A percentile compares a stretch with the other conserved stretches of the same genome.
Evolutionary conservation across 1,284 basidiomycete species (phyloP).

Genomic region (Fomitopsis betulina): DNA sequence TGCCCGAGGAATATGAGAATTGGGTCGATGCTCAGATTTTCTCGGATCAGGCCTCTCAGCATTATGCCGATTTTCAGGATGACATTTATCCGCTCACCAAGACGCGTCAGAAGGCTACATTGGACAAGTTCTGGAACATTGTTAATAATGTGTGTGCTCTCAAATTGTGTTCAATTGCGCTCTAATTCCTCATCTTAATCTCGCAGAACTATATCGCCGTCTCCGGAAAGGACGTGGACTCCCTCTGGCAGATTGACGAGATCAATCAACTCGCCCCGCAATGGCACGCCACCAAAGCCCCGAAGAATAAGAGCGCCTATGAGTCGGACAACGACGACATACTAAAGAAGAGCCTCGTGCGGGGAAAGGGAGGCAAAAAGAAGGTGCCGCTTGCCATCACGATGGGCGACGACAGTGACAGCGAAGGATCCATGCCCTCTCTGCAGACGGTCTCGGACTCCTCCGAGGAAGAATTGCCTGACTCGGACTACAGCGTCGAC

Average conservation of each 20-base stretch:
- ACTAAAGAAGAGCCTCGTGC: slow-evolving; percentile 16
- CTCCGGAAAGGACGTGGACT: slow-evolving; percentile 50
- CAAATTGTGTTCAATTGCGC: neutral
- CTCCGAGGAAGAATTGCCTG: slow-evolving; percentile 31
- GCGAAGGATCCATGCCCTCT: slow-evolving; percentile 55
- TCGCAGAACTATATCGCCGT: slow-evolving; percentile 53
- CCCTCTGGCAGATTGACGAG: slow-evolving; percentile 59
- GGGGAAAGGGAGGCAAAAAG: slow-evolving; percentile 6
- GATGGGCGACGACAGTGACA: slow-evolving; percentile 32
- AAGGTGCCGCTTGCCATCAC: slow-evolving; percentile 44
- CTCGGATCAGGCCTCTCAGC: slow-evolving; percentile 51
- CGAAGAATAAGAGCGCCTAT: slow-evolving; percentile 4
- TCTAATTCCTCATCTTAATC: neutral
- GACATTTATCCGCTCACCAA: slow-evolving; percentile 55
- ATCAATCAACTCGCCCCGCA: slow-evolving; percentile 48
- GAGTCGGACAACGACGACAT: slow-evolving; percentile 27
- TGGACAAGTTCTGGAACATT: slow-evolving; percentile 60
- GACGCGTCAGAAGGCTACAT: slow-evolving; percentile 37
- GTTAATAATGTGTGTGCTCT: slow-evolving; percentile 50
- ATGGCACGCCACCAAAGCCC: slow-evolving; percentile 47
- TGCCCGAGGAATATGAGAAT: slow-evolving; percentile 51
- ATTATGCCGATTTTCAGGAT: slow-evolving; percentile 47
- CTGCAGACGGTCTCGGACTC: slow-evolving; percentile 60
- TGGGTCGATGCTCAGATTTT: slow-evolving; percentile 65
- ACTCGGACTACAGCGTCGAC: slow-evolving; percentile 30